Base-by-base conservation (phyloP, 2,329 filamentous ascomycete genomes). In the Thelonectria discophora region DNA sequence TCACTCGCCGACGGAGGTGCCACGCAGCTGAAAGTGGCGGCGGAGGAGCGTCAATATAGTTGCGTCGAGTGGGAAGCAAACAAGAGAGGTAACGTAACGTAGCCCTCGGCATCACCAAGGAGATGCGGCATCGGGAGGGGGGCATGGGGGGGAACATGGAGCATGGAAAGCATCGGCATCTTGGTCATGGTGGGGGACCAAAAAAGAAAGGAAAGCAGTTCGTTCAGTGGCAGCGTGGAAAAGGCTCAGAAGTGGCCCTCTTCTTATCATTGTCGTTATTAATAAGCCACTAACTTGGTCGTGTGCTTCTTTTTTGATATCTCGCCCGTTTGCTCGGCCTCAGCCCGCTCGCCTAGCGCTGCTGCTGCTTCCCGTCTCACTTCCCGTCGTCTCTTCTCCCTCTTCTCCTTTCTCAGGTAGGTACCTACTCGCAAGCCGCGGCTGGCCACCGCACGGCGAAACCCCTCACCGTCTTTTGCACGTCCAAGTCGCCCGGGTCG, bases 401-500 rank as follows among this genome's bases (percentile, higher is more conserved):
- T 24, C 6, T 24, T 24, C 6, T 24, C 6, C 21, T 24, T n/a
- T n/a, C n/a, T n/a, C n/a, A n/a, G n/a, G n/a, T n/a, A n/a, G n/a
- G n/a, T n/a, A n/a, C n/a, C 65, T 51, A 62, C 24, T 46, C 20
- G 21, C 61, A 75, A 62, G 72, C 74, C 49, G 74, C 72, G 56
- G 74, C 75, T 0, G 83, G 80, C 92, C 92, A 95, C 62, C 81
- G 81, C 65, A 96, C 76, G 62, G 88, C 84, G 77, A 91, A 96
- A 18, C 91, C 91, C 69, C 90, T 93, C 8, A 96, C 93, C 8
- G 92, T 97, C 75, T 91, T 89, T 66, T 92, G 86, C 60, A 97
- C 81, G 65, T 88, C 84, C 77, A 94, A 86, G 77, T 97, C 93
- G 39, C 94, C 94, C 15, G 89, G 90, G 74, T 97, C 94, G 69